Base-by-base conservation (phyloP, 1,284 basidiomycete species). In the Boletellus sp. region DNA sequence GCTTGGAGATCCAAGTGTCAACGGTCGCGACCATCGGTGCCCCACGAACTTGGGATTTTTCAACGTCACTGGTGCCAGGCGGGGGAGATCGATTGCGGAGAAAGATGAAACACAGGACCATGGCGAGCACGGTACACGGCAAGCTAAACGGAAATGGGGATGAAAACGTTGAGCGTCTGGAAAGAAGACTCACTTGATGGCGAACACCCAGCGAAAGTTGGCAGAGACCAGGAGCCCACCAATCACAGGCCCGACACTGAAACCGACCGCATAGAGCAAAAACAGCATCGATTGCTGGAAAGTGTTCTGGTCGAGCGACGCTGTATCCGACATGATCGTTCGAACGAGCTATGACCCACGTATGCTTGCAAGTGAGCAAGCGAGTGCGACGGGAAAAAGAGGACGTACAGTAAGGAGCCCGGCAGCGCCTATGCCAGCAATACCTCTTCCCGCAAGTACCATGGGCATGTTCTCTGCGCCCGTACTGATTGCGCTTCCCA, bases 161-260 rank as follows among this genome's bases (percentile, higher is more conserved):
- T 60, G 24, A 53, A 38, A 26, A 36, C 8, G 5, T 46, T 42
- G 2, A 50, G 2, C 4, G 49, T 33, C 26, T 16, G 18, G 21
- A 2, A 18, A 13, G 38, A 24, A 0, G 1, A 54, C 74, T 55
- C 47, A 77, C 77, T 80, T 80, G 67, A 80, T 80, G 3, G 73
- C 79, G 52, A 80, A 81, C 15, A 80, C 72, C 78, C 78, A 81
- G 28, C 79, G 71, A 60, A 76, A 80, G 43, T 64, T 73, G 8
- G 72, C 60, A 2, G 58, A 57, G 5, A 72, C 63, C 7, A 80
- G 59, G 22, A 56, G 69, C 5, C 78, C 79, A 5, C 78, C 78
- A 43, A 79, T 74, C 43, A 73, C 60, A 0, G 79, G 79, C 0
- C 79, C 79, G 5, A 74, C 49, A 41, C 64, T 70, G 51, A 68